Percentiles rank a stretch among this genome's conserved stretches.
Evolutionary conservation across 1,139 yeast genomes (phyloP).

Genomic region (Scheffersomyces titani): DNA sequence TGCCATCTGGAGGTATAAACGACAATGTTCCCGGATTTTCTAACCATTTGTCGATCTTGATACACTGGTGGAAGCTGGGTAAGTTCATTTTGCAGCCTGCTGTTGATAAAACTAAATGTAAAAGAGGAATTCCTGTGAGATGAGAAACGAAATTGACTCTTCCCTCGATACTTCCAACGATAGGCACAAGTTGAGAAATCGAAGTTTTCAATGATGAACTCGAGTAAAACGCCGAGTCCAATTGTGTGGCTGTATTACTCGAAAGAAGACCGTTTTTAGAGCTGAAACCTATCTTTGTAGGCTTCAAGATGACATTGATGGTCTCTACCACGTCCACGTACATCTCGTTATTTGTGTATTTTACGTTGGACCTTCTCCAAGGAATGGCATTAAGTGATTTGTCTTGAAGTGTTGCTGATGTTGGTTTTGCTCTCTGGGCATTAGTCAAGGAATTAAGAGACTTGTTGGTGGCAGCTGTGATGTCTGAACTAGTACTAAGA

Average conservation of each 20-base stretch:
- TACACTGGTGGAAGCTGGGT: slow-evolving; percentile 64
- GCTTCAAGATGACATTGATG: slow-evolving; percentile 46
- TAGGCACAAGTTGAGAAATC: slow-evolving; percentile 34
- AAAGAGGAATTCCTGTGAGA: slow-evolving; percentile 73
- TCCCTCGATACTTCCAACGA: slow-evolving; percentile 67
- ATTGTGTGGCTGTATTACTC: slow-evolving; percentile 8
- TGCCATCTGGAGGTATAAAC: slow-evolving; percentile 91
- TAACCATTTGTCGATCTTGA: slow-evolving; percentile 49
- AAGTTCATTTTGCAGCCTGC: slow-evolving; percentile 43
- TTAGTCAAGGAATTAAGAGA: slow-evolving; percentile 6
- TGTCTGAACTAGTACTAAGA: slow-evolving; percentile 33
- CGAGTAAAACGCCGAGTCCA: slow-evolving; percentile 21
- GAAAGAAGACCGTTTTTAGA: slow-evolving; percentile 4
- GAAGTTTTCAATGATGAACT: slow-evolving; percentile 10
- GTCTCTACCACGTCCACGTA: slow-evolving; percentile 75
- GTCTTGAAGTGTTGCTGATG: neutral
- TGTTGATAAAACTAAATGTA: slow-evolving; percentile 55
- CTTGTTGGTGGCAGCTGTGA: slow-evolving; percentile 19
- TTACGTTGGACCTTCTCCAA: slow-evolving; percentile 72
- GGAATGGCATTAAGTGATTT: slow-evolving; percentile 41
- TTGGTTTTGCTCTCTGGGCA: slow-evolving; percentile 2
- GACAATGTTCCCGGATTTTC: slow-evolving; percentile 44
- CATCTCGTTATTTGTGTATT: slow-evolving; percentile 75
- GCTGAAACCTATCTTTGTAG: slow-evolving; percentile 9
- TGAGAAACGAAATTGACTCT: slow-evolving; percentile 62